Percentiles rank a stretch among this genome's conserved stretches.
phyloP scores from a whole-genome alignment of 1,284 basidiomycete genomes.

The Porodaedalea pini region DNA sequence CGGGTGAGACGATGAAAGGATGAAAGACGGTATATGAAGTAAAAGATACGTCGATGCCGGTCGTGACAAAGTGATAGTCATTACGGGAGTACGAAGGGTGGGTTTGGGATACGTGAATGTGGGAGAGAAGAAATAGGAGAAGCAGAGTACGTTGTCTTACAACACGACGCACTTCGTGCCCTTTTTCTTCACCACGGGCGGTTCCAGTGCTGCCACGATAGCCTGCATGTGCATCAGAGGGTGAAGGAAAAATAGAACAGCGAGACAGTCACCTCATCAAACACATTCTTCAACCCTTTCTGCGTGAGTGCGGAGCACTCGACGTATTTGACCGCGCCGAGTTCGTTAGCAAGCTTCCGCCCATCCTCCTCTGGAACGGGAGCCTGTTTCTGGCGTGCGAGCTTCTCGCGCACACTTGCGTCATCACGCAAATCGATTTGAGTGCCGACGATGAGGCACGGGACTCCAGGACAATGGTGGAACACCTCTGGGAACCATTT shows the following conservation, averaged over 20 bases:
- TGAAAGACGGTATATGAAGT: conserved; percentile 16
- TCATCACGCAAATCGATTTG: conserved; percentile 98
- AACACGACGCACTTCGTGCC: conserved; percentile 77
- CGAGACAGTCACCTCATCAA: conserved; percentile 78
- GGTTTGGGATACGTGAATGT: background rate
- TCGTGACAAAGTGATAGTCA: conserved; percentile 16
- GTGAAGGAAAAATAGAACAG: conserved; percentile 19
- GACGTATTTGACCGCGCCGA: conserved; percentile 98
- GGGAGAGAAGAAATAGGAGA: background rate
- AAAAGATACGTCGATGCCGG: conserved; percentile 21
- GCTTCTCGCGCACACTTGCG: conserved; percentile 88
- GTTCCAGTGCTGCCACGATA: conserved; percentile 97
- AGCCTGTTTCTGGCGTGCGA: conserved; percentile 92
- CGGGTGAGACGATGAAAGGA: background rate
- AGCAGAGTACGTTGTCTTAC: conserved; percentile 38
- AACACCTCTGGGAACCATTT: conserved; percentile 99
- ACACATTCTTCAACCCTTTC: conserved; percentile 99
- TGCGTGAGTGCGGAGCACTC: conserved; percentile 99
- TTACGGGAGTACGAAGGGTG: conserved; percentile 6
- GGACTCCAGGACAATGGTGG: conserved; percentile 99
- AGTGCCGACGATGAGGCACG: conserved; percentile 98
- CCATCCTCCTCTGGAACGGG: conserved; percentile 89
- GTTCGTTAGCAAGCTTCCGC: conserved; percentile 89
- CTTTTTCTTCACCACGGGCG: conserved; percentile 86
- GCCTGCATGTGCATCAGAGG: conserved; percentile 53